These are phyloP conservation scores for Leccinum solheimii DNA, from an alignment of 1,284 basidiomycete species.

Conservation along the genomic window DNA sequence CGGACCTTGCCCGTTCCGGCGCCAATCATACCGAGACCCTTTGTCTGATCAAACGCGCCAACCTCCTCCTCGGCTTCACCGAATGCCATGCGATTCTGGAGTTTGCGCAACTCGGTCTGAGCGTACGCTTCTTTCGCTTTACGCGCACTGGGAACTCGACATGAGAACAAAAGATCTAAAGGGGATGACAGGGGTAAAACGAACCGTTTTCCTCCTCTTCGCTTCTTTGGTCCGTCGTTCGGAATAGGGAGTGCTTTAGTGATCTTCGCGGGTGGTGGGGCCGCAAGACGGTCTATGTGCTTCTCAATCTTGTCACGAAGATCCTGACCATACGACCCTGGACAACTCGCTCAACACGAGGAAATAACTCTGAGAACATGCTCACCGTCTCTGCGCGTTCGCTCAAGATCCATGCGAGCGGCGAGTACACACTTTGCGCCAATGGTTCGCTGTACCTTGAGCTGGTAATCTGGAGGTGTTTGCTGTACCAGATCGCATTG, in stretches of 20 bases:
- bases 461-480: constrained; percentile 88
- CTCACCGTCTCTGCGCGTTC: constrained; percentile 74
- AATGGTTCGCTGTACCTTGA: constrained; percentile 91
- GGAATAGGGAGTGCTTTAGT: constrained; percentile 96
- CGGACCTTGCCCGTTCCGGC: constrained; percentile 83
- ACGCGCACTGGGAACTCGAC: constrained; percentile 63
- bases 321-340: constrained; percentile 78
- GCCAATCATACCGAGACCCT: constrained; percentile 97
- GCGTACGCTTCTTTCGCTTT: constrained; percentile 98
- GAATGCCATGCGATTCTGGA: constrained; percentile 96
- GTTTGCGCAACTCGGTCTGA: constrained; percentile 93
- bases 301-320: constrained; percentile 87
- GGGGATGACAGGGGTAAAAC: constrained; percentile 19
- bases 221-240: constrained; percentile 93
- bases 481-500: constrained; percentile 87
- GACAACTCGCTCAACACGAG: constrained; percentile 10
- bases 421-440: constrained; percentile 91
- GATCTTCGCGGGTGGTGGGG: constrained; percentile 93
- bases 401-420: constrained; percentile 89
- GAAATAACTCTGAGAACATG: background rate
- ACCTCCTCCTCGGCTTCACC: constrained; percentile 96
- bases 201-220: constrained; percentile 91
- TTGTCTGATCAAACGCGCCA: constrained; percentile 94
- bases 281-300: constrained; percentile 88
- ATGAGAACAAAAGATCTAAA: constrained; percentile 2